Evolutionary conservation across 495 filamentous ascomycete species (phyloP), one percentile per base, ranked within the genome.

Genomic region (Pyronema omphalodes): DNA sequence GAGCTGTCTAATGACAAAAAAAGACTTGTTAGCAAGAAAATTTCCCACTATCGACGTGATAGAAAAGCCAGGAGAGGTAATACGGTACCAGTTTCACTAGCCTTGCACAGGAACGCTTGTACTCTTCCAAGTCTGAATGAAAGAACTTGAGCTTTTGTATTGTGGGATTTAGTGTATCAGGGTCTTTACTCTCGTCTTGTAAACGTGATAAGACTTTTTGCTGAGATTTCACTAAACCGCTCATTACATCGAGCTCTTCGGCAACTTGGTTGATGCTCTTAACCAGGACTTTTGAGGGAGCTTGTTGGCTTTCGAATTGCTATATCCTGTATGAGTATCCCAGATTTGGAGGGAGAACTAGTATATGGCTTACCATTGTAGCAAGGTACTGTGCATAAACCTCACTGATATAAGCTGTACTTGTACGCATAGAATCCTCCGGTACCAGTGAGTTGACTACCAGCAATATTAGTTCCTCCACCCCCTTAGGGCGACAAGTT

Each of bases 311-410:
- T 50, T 51, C 34, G 9, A 55, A 36, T 55, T 58, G 56, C 56
- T 58, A 9, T 35, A 9, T n/a, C 4, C 8, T 4, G 34, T 47
- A 33, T 47, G 11, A 51, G n/a, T 35, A 7, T 47, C 15, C n/a
- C 4, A n/a, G 3, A 6, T 23, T 5, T 14, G 8, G 5, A 35
- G 36, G 33, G 29, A 9, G 19, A 29, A 15, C 9, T 8, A 23
- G 37, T 9, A 9, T 23, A 36, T 33, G 18, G 39, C 52, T 49
- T 36, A 55, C 56, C n/a, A 58, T 15, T 12, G 23, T 37, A 7
- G 56, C 52, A 48, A 58, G 54, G 33, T 55, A 55, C 37, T 58
- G 52, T 14, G 56, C 48, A 14, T 58, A 58, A 43, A 58, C 51
- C 40, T 58, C 56, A 34, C 56, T 44, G 14, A 55, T 49, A 9